These are phyloP conservation scores for Hansfordia pulvinata DNA, from an alignment of 2,329 filamentous ascomycete genomes.

Conservation along the genomic window DNA sequence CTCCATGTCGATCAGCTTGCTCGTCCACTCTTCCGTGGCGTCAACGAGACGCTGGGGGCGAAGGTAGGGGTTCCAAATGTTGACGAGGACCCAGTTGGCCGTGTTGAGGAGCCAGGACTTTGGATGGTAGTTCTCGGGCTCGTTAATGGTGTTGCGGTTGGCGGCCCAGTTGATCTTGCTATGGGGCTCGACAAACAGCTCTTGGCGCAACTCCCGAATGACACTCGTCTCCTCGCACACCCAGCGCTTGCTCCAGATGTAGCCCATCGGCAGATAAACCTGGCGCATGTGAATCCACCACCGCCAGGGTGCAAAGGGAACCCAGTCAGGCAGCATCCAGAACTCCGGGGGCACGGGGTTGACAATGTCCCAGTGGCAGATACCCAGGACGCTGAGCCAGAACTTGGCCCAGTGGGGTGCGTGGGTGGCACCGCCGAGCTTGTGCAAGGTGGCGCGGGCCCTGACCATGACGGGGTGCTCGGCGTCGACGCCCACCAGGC, in stretches of 20 bases:
- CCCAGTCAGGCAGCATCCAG: constrained; percentile 87
- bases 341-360: constrained; percentile 90
- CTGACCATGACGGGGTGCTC: constrained; percentile 79
- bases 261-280: constrained; percentile 90
- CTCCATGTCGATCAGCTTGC: constrained; percentile 76
- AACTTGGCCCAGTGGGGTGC: constrained; percentile 96
- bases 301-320: constrained; percentile 78
- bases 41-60: constrained; percentile 52
- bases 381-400: constrained; percentile 75
- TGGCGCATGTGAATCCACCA: constrained; percentile 99
- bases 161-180: constrained; percentile 62
- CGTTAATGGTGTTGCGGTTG: constrained; percentile 71
- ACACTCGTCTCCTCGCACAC: constrained; percentile 62
- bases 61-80: constrained; percentile 69
- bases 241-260: constrained; percentile 75
- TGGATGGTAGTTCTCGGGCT: constrained; percentile 80
- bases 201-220: constrained; percentile 59
- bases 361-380: constrained; percentile 81
- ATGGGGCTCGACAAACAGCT: constrained; percentile 71
- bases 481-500: constrained; percentile 69
- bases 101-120: constrained; percentile 74
- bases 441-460: constrained; percentile 69
- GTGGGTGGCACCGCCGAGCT: constrained; percentile 71
- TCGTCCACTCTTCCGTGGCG: constrained; percentile 67
- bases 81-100: constrained; percentile 65